Percentiles rank a stretch among this genome's conserved stretches.
Conservation (phyloP, 257 asterid genomes). For the Schizonepeta tenuifolia region DNA sequence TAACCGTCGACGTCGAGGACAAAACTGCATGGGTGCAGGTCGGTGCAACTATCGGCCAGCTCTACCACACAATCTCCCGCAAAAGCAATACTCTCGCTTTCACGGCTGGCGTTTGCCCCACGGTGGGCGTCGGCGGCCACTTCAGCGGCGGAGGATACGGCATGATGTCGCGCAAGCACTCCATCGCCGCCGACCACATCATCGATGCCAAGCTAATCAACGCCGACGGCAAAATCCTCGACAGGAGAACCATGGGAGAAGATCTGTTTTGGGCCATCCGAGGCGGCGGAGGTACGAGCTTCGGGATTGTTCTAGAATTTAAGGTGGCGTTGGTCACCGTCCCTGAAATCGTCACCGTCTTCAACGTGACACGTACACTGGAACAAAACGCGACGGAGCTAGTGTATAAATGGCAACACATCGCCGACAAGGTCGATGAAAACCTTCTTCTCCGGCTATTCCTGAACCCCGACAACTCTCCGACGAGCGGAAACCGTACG, state of each 20-base stretch:
- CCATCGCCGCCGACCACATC: slow-evolving; percentile 29
- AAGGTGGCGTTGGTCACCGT: slow-evolving; percentile 18
- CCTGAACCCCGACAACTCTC: slow-evolving; percentile 14
- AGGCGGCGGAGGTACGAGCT: slow-evolving; percentile 30
- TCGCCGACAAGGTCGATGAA: slow-evolving; percentile 48
- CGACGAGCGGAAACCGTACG: slow-evolving; percentile 24
- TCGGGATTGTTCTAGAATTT: slow-evolving; percentile 29
- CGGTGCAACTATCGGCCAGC: slow-evolving; percentile 18
- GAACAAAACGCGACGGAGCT: slow-evolving; percentile 19
- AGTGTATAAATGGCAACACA: slow-evolving; percentile 47
- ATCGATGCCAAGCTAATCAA: slow-evolving; percentile 22
- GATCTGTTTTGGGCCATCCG: slow-evolving; percentile 31
- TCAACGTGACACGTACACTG: slow-evolving; percentile 20
- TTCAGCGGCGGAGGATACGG: slow-evolving; percentile 28
- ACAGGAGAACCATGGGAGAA: slow-evolving; percentile 22
- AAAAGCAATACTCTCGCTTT: slow-evolving; percentile 25
- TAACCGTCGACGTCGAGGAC: background rate
- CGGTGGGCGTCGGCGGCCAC: slow-evolving; percentile 32
- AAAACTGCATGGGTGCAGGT: slow-evolving; percentile 26
- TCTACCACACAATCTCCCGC: slow-evolving; percentile 12
- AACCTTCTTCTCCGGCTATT: slow-evolving; percentile 38
- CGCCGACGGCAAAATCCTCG: slow-evolving; percentile 12
- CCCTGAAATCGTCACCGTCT: slow-evolving; percentile 26
- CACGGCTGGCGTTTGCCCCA: slow-evolving; percentile 26
- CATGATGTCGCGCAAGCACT: slow-evolving; percentile 18